A percentile compares a stretch with the other conserved stretches of the same genome.
Evolutionary conservation across 2,329 filamentous ascomycete genomes (phyloP).

Genomic region (Lithohypha guttulata): DNA sequence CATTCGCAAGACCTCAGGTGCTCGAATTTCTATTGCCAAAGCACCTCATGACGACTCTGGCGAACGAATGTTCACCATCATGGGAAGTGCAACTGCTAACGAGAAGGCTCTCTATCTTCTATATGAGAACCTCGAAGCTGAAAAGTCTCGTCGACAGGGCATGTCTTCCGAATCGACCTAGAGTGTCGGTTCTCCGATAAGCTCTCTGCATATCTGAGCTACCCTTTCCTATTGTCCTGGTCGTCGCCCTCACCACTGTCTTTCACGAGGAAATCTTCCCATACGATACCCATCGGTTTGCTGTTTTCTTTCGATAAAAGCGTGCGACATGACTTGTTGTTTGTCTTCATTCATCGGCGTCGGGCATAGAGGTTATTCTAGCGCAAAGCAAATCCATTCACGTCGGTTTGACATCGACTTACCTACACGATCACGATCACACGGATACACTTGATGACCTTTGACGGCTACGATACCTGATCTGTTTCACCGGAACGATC

Average conservation of each 20-base stretch:
- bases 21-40: constrained; percentile 96
- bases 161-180: constrained; percentile 44
- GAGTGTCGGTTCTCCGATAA: constrained; percentile 14
- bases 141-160: constrained; percentile 96
- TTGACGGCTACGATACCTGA: constrained; percentile 9
- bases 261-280: constrained; percentile 1
- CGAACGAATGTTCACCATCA: constrained; percentile 99
- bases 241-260: constrained; percentile 13
- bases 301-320: constrained; percentile 6
- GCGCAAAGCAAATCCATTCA: constrained; percentile 7
- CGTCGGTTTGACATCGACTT: constrained; percentile 1
- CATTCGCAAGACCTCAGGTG: constrained; percentile 92
- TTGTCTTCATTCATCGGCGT: constrained; percentile 9
- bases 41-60: constrained; percentile 93
- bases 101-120: constrained; percentile 92
- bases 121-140: constrained; percentile 97
- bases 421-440: constrained; percentile 1
- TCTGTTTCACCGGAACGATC: no score
- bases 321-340: constrained; percentile 5
- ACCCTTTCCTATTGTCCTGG: constrained; percentile 1
- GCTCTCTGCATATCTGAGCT: constrained; percentile 1
- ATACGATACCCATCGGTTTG: constrained; percentile 10
- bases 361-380: constrained; percentile 9
- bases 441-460: not conserved
- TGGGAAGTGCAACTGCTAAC: constrained; percentile 85